phyloP scores from a whole-genome alignment of 2,329 filamentous ascomycete species.

The Trichophyton rubrum region DNA sequence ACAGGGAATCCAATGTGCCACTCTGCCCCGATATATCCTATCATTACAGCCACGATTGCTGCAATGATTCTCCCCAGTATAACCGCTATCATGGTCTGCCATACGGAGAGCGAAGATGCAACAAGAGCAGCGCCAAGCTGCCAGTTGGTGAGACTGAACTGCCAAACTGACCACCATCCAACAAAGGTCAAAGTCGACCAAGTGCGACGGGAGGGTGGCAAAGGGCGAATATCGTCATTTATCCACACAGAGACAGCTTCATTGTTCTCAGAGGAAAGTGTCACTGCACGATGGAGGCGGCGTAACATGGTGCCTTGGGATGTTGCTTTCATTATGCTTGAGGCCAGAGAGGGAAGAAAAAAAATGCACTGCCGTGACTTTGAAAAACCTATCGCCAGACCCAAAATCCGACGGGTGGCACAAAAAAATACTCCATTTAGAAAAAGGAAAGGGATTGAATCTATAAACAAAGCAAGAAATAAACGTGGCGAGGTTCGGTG shows the following conservation, averaged over 20 bases:
- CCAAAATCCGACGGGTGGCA: background rate
- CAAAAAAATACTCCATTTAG: background rate
- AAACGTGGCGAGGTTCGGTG: background rate
- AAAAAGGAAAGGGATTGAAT: background rate
- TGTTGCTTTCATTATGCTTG: background rate
- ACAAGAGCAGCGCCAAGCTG: conserved; percentile 26
- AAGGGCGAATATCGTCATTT: conserved; percentile 41
- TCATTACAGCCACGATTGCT: conserved; percentile 25
- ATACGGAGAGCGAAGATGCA: conserved; percentile 23
- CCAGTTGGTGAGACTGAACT: conserved; percentile 27
- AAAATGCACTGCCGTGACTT: background rate
- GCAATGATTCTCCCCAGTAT: conserved; percentile 27
- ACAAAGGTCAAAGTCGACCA: conserved; percentile 35
- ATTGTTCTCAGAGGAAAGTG: background rate
- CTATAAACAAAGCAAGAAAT: background rate
- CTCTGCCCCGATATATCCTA: conserved; percentile 28
- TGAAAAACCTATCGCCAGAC: background rate
- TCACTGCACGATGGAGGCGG: background rate
- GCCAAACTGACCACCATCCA: conserved; percentile 38
- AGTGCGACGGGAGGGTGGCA: conserved; percentile 32
- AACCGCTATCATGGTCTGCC: conserved; percentile 23
- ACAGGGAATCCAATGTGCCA: conserved; percentile 37
- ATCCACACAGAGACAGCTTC: conserved; percentile 18
- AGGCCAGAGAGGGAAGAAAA: background rate
- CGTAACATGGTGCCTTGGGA: background rate